Evolutionary conservation across 164 flowering plant genomes (phyloP).

Genomic region (Chimonanthus salicifolius): DNA sequence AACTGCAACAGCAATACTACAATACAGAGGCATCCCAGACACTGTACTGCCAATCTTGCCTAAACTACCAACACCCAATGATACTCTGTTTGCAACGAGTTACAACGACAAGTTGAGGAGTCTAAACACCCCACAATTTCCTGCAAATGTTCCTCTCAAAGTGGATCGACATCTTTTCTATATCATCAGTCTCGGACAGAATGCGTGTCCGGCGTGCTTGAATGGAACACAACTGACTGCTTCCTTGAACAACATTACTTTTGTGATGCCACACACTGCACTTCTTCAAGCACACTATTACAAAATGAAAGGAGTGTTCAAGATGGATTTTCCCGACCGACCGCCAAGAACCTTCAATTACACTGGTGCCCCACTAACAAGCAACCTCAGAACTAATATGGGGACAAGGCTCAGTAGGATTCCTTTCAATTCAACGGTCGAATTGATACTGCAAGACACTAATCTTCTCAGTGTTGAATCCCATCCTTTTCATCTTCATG

Average conservation of each 20-base stretch:
- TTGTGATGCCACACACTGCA: slow-evolving; percentile 38
- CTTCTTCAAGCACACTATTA: slow-evolving; percentile 49
- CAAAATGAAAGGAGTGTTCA: slow-evolving; percentile 34
- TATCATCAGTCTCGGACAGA: slow-evolving; percentile 37
- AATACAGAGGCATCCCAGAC: slow-evolving; percentile 42
- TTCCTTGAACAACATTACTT: slow-evolving; percentile 45
- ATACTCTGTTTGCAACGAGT: slow-evolving; percentile 29
- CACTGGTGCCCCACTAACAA: slow-evolving; percentile 51
- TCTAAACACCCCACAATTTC: slow-evolving; percentile 35
- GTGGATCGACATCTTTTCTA: slow-evolving; percentile 43
- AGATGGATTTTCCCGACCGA: slow-evolving; percentile 43
- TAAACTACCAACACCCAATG: slow-evolving; percentile 31
- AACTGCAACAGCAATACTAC: slow-evolving; percentile 46
- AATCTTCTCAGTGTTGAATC: slow-evolving; percentile 46
- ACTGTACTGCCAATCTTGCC: slow-evolving; percentile 37
- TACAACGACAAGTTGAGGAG: slow-evolving; percentile 32
- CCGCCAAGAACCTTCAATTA: slow-evolving; percentile 41
- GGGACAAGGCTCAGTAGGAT: slow-evolving; percentile 43
- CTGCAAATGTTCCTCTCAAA: slow-evolving; percentile 42
- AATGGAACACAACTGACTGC: slow-evolving; percentile 39
- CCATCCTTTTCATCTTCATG: slow-evolving; percentile 59
- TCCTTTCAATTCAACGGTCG: slow-evolving; percentile 41
- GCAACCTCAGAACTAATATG: slow-evolving; percentile 30
- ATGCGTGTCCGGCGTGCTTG: slow-evolving; percentile 33
- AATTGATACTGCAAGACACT: slow-evolving; percentile 49